Evolutionary conservation across 495 filamentous ascomycete species (phyloP).

Genomic region (Oleoguttula mirabilis): DNA sequence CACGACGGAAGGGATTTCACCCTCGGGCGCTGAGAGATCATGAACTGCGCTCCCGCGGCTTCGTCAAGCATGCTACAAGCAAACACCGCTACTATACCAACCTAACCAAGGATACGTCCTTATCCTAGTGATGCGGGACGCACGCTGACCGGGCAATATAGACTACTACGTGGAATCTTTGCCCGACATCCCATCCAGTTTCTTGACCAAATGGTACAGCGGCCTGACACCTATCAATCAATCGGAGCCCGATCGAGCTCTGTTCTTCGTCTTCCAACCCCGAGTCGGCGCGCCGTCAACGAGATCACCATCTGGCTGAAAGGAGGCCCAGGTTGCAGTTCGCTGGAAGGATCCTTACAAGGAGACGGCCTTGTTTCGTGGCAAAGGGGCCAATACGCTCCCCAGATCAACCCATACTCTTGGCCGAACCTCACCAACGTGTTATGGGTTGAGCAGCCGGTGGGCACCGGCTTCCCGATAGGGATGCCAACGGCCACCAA

Average conservation of each 20-base stretch:
- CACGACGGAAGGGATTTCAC: too few relatives aligned
- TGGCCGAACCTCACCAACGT: constrained; percentile 58
- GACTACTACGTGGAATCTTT: too few relatives aligned
- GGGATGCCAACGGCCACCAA: background rate
- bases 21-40: too few relatives aligned
- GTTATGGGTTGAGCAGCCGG: constrained; percentile 64
- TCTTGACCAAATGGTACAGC: background rate
- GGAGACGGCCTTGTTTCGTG: constrained; percentile 69
- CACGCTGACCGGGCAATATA: too few relatives aligned
- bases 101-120: too few relatives aligned
- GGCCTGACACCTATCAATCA: background rate
- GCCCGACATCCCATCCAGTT: too few relatives aligned
- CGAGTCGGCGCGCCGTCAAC: too few relatives aligned
- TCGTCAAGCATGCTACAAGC: too few relatives aligned
- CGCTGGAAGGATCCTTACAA: constrained; percentile 55
- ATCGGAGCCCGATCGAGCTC: background rate
- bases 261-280: background rate
- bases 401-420: constrained; percentile 49
- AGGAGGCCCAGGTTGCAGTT: constrained; percentile 49
- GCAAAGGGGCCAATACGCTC: constrained; percentile 53
- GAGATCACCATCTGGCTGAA: constrained; percentile 57
- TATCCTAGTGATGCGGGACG: too few relatives aligned
- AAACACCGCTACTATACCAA: too few relatives aligned
- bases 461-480: constrained; percentile 57
- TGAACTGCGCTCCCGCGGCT: too few relatives aligned